Conservation (phyloP, 2,329 filamentous ascomycete genomes). For the Ophiostoma fasciatum region DNA sequence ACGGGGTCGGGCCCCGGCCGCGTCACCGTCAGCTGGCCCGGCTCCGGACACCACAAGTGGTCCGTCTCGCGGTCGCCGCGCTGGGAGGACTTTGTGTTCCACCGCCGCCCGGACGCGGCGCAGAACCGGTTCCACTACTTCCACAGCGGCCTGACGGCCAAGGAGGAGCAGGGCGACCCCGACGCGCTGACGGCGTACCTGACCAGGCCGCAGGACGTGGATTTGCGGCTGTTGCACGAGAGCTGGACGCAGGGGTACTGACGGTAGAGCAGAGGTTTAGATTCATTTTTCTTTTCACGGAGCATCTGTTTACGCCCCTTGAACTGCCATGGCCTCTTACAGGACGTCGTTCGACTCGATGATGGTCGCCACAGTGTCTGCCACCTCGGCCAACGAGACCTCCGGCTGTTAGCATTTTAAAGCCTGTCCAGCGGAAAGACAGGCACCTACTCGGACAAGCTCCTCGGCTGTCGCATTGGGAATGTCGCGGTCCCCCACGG, state of each 20-base stretch:
- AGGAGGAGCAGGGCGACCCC: background rate
- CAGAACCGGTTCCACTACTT: conserved; percentile 7
- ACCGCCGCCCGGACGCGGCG: background rate
- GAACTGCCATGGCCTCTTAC: too few relatives aligned
- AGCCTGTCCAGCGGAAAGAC: background rate
- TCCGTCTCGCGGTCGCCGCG: conserved; percentile 2
- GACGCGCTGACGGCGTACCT: background rate
- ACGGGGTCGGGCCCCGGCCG: conserved; percentile 1
- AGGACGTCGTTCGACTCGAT: conserved; percentile 6
- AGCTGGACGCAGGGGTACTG: conserved; percentile 4
- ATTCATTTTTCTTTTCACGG: too few relatives aligned
- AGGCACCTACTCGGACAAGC: conserved; percentile 2
- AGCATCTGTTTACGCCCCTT: too few relatives aligned
- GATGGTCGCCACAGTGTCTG: conserved; percentile 4
- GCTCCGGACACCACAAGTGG: conserved; percentile 7
- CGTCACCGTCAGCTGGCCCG: conserved; percentile 10
- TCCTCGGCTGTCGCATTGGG: conserved; percentile 3
- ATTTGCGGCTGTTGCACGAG: conserved; percentile 2
- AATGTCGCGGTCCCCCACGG: conserved; percentile 2
- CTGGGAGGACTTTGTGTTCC: conserved; percentile 10
- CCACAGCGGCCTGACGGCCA: conserved; percentile 5
- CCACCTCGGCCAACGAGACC: conserved; percentile 5
- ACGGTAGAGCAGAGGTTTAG: background rate
- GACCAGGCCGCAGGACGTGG: background rate
- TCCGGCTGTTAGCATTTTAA: background rate